Evolutionary conservation across 192 early-diverging fungal genomes (phyloP).

Genomic region (Oehlia diaphana): DNA sequence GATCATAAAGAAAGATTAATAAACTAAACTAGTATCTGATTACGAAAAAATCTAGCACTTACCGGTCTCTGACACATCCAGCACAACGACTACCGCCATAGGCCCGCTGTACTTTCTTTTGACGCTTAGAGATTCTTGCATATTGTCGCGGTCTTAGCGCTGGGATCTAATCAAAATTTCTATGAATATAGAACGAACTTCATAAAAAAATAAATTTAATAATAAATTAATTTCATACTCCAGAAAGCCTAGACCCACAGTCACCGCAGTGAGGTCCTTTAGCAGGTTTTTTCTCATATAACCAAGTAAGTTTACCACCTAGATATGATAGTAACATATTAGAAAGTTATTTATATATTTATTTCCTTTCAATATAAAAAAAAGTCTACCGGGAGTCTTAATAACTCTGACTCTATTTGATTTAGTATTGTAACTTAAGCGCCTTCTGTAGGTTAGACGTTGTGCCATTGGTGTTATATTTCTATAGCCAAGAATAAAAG

Average conservation of each 20-base stretch:
- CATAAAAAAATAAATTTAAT: background rate
- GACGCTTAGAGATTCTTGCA: conserved; percentile 85
- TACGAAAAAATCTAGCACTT: conserved; percentile 77
- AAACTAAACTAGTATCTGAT: background rate
- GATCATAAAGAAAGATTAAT: background rate
- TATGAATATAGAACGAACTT: background rate
- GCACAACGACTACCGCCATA: conserved; percentile 97
- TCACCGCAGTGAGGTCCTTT: conserved; percentile 95
- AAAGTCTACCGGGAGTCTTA: conserved; percentile 78
- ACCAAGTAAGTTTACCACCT: conserved; percentile 89
- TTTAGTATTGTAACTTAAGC: conserved; percentile 87
- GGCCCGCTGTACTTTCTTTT: conserved; percentile 92
- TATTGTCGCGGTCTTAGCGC: conserved; percentile 92
- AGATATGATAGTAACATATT: background rate
- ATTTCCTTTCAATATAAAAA: conserved; percentile 2
- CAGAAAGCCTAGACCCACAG: conserved; percentile 87
- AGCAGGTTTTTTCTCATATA: conserved; percentile 91
- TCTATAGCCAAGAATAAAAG: conserved; percentile 10
- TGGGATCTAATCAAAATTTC: conserved; percentile 57
- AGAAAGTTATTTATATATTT: background rate
- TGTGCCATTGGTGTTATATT: conserved; percentile 58
- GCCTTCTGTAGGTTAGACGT: conserved; percentile 75
- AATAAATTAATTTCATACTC: conserved; percentile 58
- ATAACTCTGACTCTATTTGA: conserved; percentile 83
- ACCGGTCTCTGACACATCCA: conserved; percentile 69